Evolutionary conservation across 2,329 filamentous ascomycete genomes (phyloP).

Genomic region (Aureobasidium sp.): DNA sequence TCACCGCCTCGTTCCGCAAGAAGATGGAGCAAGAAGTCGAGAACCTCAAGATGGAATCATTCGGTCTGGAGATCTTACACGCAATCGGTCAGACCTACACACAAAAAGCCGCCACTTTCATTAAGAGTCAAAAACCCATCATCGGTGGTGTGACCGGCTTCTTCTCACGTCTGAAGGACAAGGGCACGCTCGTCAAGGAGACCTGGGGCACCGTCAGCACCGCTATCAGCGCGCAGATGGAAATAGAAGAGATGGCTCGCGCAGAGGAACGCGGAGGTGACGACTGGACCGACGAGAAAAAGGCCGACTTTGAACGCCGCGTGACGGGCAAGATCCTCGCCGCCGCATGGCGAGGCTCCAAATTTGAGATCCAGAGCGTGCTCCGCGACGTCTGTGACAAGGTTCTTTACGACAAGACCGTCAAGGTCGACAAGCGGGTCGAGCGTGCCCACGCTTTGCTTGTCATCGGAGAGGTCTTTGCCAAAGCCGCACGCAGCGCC

Average conservation of each 20-base stretch:
- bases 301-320: conserved; percentile 87
- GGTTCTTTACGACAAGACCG: conserved; percentile 71
- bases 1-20: conserved; percentile 83
- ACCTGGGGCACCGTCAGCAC: conserved; percentile 97
- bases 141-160: conserved; percentile 77
- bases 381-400: conserved; percentile 89
- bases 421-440: conserved; percentile 74
- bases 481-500: conserved; percentile 59
- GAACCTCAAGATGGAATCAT: conserved; percentile 98
- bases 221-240: conserved; percentile 94
- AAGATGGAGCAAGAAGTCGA: conserved; percentile 94
- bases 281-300: conserved; percentile 97
- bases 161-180: conserved; percentile 89
- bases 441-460: conserved; percentile 87
- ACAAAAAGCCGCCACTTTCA: conserved; percentile 75
- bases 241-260: conserved; percentile 98
- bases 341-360: conserved; percentile 91
- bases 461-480: conserved; percentile 81
- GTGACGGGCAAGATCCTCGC: conserved; percentile 98
- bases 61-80: conserved; percentile 91
- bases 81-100: conserved; percentile 89
- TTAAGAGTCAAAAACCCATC: conserved; percentile 95
- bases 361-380: conserved; percentile 96
- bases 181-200: conserved; percentile 93
- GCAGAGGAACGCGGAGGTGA: conserved; percentile 91